phyloP scores from a whole-genome alignment of 805 yeast species.

The Lipomyces starkeyi region DNA sequence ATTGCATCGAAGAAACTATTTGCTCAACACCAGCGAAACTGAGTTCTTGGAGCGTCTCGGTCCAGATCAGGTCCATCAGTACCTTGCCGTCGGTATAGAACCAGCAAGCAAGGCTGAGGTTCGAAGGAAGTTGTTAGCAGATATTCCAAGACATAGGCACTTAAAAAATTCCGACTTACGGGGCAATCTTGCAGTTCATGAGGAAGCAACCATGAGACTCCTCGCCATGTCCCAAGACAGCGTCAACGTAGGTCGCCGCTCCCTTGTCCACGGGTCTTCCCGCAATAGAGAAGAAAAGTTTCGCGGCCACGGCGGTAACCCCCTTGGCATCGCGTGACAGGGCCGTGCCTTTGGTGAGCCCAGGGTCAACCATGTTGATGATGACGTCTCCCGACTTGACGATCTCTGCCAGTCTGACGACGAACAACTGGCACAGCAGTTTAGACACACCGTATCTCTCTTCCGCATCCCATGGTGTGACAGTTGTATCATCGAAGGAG shows the following conservation, averaged over 20 bases:
- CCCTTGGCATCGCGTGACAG: not conserved
- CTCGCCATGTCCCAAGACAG: not conserved
- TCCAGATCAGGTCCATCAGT: too few species aligned
- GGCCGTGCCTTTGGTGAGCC: not conserved
- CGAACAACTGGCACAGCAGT: not conserved
- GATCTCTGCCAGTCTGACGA: not conserved
- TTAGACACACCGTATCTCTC: not conserved
- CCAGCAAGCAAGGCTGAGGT: too few species aligned
- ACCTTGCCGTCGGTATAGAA: too few species aligned
- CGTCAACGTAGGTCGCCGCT: not conserved
- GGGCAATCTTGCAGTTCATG: not conserved
- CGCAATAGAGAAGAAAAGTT: not conserved
- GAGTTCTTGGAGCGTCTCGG: too few species aligned
- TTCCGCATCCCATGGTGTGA: not conserved
- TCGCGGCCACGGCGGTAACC: not conserved
- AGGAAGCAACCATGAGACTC: not conserved
- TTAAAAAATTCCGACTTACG: not conserved
- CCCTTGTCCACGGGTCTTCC: not conserved
- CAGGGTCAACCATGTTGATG: not conserved
- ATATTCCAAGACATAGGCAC: too few species aligned
- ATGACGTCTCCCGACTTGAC: not conserved
- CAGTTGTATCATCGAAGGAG: not conserved
- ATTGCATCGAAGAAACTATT: too few species aligned
- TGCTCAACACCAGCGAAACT: too few species aligned
- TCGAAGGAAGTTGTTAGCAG: too few species aligned